phyloP scores from a whole-genome alignment of 1,284 basidiomycete genomes.

The Athelia sp. region DNA sequence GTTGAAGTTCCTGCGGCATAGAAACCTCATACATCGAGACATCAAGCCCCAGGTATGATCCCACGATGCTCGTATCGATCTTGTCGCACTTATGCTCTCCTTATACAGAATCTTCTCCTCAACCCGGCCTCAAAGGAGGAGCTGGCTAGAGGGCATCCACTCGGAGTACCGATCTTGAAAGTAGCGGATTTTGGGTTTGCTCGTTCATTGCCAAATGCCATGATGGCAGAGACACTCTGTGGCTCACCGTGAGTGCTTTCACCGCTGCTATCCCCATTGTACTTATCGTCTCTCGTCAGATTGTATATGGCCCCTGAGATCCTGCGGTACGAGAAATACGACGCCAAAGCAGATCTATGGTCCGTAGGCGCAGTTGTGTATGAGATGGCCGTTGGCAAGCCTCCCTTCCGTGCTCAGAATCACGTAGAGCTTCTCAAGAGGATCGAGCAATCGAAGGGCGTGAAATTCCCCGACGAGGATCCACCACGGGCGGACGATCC shows the following conservation, averaged over 20 bases:
- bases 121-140: constrained; percentile 81
- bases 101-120: constrained; percentile 76
- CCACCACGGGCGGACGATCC: constrained; percentile 26
- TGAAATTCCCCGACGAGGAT: constrained; percentile 93
- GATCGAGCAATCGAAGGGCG: constrained; percentile 83
- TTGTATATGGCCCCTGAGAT: constrained; percentile 99
- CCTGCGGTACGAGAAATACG: constrained; percentile 95
- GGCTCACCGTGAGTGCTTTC: constrained; percentile 84
- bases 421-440: constrained; percentile 93
- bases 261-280: not conserved
- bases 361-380: constrained; percentile 95
- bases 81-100: not conserved
- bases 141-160: constrained; percentile 79
- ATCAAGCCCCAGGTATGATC: constrained; percentile 88
- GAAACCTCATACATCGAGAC: constrained; percentile 93
- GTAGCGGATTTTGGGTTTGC: constrained; percentile 99
- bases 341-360: constrained; percentile 97
- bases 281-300: constrained; percentile 29
- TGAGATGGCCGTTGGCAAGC: constrained; percentile 91
- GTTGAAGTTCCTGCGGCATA: constrained; percentile 85
- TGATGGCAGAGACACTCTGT: constrained; percentile 96
- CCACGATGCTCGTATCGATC: not conserved
- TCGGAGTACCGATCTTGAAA: constrained; percentile 92
- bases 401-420: constrained; percentile 93
- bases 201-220: constrained; percentile 83